Base-by-base conservation (phyloP, 179 eudicot species). In the Drosera spatulata region DNA sequence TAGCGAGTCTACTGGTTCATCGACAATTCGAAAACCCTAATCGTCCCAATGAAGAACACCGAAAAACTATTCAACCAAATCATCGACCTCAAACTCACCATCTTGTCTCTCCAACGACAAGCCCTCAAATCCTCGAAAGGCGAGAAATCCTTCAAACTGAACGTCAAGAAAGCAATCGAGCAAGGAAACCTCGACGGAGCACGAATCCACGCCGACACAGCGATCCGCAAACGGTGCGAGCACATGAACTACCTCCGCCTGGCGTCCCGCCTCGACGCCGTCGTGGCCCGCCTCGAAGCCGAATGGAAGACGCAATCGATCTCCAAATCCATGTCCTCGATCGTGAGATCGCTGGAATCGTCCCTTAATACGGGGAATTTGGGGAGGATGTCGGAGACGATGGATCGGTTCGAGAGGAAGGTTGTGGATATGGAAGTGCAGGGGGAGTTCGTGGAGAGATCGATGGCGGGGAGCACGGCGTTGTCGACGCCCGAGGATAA, bases 351-450 rank as follows among this genome's bases (percentile, higher is more conserved):
- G 10, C 73, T 75, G 2, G 82, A 78, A 15, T 69, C 77, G 13
- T 43, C 79, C 2, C 61, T 78, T 44, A 75, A 75, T 13, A 75
- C 80, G 0, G 79, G 82, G 0, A 78, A 78, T 50, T 58, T 79
- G 58, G 75, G 75, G 75, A 79, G 75, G 66, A 72, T 75, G 82
- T 79, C 80, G 55, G 82, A 79, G 63, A 79, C 77, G 3, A 79
- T 79, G 80, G 82, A 79, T 22, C 53, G 59, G 3, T 79, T 78
- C 13, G 82, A 78, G 82, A 74, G 72, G 58, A 79, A 78, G 50
- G 75, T 78, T 42, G 80, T 78, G 59, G 72, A 78, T 55, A 78
- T 78, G 82, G 82, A 75, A 59, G 82, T 79, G 3, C 82, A 78
- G 43, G 70, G 77, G 10, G 74, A 71, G 70, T 78, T 78, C 51